phyloP scores from a whole-genome alignment of 2,329 filamentous ascomycete genomes.

The Fusarium pilosicola region DNA sequence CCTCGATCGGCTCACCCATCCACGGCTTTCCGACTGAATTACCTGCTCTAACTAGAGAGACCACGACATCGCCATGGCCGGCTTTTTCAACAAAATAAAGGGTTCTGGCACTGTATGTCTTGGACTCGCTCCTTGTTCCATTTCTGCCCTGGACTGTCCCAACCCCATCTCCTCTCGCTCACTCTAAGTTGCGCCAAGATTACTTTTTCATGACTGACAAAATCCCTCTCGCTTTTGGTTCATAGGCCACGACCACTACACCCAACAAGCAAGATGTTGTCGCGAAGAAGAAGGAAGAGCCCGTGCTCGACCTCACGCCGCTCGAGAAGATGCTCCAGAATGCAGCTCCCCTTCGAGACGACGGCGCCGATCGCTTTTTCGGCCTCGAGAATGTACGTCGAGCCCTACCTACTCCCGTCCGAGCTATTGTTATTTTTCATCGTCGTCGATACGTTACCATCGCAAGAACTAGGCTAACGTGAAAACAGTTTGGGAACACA shows the following conservation, averaged over 20 bases:
- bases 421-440: not conserved
- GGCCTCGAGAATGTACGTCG: conserved; percentile 93
- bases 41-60: conserved; percentile 25
- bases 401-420: conserved; percentile 3
- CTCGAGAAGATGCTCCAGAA: conserved; percentile 81
- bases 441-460: not conserved
- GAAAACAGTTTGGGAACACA: conserved; percentile 88
- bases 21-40: conserved; percentile 20
- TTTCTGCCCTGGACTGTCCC: conserved; percentile 6
- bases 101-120: conserved; percentile 63
- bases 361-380: conserved; percentile 98
- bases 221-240: conserved; percentile 38
- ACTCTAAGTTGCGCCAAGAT: conserved; percentile 28
- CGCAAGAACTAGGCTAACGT: conserved; percentile 48
- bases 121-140: conserved; percentile 5
- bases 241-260: conserved; percentile 56
- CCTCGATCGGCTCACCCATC: conserved; percentile 38
- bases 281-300: conserved; percentile 66
- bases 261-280: conserved; percentile 57
- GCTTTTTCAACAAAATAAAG: conserved; percentile 70
- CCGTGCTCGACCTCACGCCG: conserved; percentile 68
- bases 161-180: conserved; percentile 37
- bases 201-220: conserved; percentile 46
- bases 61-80: conserved; percentile 57
- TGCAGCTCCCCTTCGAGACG: conserved; percentile 80